These are phyloP conservation scores for Penicillium sp. DNA, from an alignment of 2,329 filamentous ascomycete genomes.

Conservation along the genomic window DNA sequence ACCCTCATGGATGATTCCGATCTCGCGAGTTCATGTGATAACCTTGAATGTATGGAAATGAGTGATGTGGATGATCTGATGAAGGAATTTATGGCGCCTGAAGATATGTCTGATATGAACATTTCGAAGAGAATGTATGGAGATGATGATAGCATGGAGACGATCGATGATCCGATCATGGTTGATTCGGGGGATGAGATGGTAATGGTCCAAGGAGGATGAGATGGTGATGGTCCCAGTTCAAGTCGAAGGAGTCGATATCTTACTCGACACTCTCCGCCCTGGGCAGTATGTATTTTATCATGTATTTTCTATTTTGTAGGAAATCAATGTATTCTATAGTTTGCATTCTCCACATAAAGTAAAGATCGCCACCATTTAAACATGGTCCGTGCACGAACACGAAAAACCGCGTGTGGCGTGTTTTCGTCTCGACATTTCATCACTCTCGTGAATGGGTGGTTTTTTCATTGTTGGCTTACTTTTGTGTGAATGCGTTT, in stretches of 20 bases:
- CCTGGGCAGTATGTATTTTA: too few relatives aligned
- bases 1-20: not conserved
- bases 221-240: too few relatives aligned
- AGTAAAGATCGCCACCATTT: conserved; percentile 19
- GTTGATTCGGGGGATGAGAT: not conserved
- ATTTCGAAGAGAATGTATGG: not conserved
- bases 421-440: not conserved
- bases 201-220: not conserved
- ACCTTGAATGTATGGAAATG: not conserved
- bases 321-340: too few relatives aligned
- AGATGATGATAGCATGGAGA: not conserved
- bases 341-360: not conserved
- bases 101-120: not conserved
- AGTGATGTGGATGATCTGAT: not conserved
- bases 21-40: not conserved
- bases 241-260: too few relatives aligned
- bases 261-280: not conserved
- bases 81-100: not conserved
- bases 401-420: conserved; percentile 34
- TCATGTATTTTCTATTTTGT: too few relatives aligned
- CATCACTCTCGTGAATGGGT: not conserved
- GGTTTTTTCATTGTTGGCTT: not conserved
- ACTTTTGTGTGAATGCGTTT: not conserved
- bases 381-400: conserved; percentile 34
- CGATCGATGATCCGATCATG: not conserved